These are phyloP conservation scores for Tubosaeta sp. DNA, from an alignment of 768 basidiomycete genomes.

Conservation along the genomic window DNA sequence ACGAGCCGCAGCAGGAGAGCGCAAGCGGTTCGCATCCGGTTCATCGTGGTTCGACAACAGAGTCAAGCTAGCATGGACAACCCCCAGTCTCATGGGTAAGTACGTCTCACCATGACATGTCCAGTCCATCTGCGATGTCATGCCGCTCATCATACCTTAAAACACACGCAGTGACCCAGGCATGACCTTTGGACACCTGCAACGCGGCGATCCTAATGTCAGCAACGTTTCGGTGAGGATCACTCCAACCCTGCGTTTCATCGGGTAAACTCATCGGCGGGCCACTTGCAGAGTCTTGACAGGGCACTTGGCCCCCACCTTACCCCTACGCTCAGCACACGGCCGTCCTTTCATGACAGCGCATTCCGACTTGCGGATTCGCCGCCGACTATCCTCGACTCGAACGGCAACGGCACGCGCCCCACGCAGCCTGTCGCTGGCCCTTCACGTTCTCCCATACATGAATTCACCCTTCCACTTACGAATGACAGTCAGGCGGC, in stretches of 20 bases:
- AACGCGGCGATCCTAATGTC: constrained; percentile 55
- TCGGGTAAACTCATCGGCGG: constrained; percentile 26
- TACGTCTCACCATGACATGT: constrained; percentile 11
- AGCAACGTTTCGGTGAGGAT: constrained; percentile 55
- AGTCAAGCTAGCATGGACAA: constrained; percentile 29
- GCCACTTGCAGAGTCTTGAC: constrained; percentile 45
- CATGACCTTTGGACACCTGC: constrained; percentile 61
- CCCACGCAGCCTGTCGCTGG: constrained; percentile 26
- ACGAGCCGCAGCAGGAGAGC: constrained; percentile 30
- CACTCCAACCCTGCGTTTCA: constrained; percentile 13
- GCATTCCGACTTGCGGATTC: constrained; percentile 29
- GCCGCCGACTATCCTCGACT: constrained; percentile 29
- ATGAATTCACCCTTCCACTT: constrained; percentile 30
- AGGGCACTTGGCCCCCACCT: constrained; percentile 58
- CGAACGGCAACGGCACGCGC: constrained; percentile 21
- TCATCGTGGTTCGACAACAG: constrained; percentile 32
- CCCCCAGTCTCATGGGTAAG: constrained; percentile 33
- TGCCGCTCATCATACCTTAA: constrained; percentile 7
- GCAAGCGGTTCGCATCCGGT: constrained; percentile 34
- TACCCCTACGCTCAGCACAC: constrained; percentile 33
- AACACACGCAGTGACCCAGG: constrained; percentile 45
- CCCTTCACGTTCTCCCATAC: constrained; percentile 31
- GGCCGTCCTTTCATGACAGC: constrained; percentile 30
- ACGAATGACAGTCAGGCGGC: constrained; percentile 20
- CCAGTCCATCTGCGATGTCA: not conserved